A percentile compares a stretch with the other conserved stretches of the same genome.
phyloP scores from a whole-genome alignment of 768 basidiomycete genomes.

The Podaxis sp. region DNA sequence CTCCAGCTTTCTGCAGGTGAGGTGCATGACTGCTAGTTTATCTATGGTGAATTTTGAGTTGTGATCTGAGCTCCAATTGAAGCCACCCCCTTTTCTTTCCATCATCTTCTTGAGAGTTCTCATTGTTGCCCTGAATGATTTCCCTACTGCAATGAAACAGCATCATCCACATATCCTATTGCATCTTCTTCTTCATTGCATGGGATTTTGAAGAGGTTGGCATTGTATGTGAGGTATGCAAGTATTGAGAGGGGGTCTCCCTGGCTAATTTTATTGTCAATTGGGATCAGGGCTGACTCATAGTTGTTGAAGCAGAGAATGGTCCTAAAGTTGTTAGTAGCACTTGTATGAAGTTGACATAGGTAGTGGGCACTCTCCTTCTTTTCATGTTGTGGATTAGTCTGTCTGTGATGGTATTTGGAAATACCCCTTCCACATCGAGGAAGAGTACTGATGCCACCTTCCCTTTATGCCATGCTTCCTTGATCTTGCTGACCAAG shows the following conservation, averaged over 20 bases:
- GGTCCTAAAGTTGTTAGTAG: slow-evolving; percentile 12
- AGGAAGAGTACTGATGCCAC: slow-evolving; percentile 34
- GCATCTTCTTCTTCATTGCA: slow-evolving; percentile 19
- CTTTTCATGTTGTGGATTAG: slow-evolving; percentile 30
- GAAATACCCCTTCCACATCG: slow-evolving; percentile 41
- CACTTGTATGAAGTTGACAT: slow-evolving; percentile 15
- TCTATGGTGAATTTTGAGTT: slow-evolving; percentile 29
- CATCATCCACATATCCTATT: slow-evolving; percentile 31
- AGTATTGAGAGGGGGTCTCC: slow-evolving; percentile 26
- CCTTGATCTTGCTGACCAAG: slow-evolving; percentile 31
- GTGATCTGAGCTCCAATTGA: slow-evolving; percentile 25
- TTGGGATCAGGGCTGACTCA: slow-evolving; percentile 17
- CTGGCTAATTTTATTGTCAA: slow-evolving; percentile 26
- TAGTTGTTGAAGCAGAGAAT: slow-evolving; percentile 25
- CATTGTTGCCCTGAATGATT: slow-evolving; percentile 21
- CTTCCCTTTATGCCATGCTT: slow-evolving; percentile 29
- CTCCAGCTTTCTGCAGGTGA: background rate
- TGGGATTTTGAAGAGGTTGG: slow-evolving; percentile 18
- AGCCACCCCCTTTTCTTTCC: slow-evolving; percentile 20
- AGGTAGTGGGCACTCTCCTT: slow-evolving; percentile 16
- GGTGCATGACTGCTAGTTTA: slow-evolving; percentile 30
- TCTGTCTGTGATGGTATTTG: slow-evolving; percentile 26
- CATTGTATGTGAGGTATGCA: slow-evolving; percentile 26
- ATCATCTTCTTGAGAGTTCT: slow-evolving; percentile 25
- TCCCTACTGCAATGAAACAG: slow-evolving; percentile 23